Percentiles rank a stretch among this genome's conserved stretches.
Conservation (phyloP, 108 stramenopile species). For the Cyclostephanos invisitatus region DNA sequence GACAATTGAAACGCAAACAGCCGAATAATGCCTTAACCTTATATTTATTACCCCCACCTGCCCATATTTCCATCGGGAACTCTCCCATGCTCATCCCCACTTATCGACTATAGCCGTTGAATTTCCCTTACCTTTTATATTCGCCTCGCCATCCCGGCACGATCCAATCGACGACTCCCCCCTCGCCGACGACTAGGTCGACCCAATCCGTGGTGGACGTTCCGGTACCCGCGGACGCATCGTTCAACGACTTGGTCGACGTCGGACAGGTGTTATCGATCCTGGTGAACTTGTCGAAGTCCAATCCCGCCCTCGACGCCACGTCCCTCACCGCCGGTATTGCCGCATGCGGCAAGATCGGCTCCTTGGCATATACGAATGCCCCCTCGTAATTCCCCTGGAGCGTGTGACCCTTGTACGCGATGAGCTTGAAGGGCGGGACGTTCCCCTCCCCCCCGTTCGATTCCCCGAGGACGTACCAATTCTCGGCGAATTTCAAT, state of each 20-base stretch:
- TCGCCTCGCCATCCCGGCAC: conserved; percentile 88
- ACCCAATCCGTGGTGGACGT: conserved; percentile 87
- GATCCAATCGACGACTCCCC: conserved; percentile 88
- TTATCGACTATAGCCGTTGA: neutral
- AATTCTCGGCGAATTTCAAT: conserved; percentile 90
- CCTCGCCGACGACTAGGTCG: conserved; percentile 79
- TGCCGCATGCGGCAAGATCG: conserved; percentile 66
- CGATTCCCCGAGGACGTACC: conserved; percentile 88
- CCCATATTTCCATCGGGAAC: neutral
- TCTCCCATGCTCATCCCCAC: no score
- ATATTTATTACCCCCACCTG: neutral
- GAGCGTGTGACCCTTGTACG: conserved; percentile 93
- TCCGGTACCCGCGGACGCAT: conserved; percentile 73
- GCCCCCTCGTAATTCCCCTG: conserved; percentile 96
- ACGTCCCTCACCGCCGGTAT: conserved; percentile 80
- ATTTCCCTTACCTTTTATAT: conserved; percentile 56
- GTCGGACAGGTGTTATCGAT: conserved; percentile 82
- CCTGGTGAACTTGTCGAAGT: conserved; percentile 69
- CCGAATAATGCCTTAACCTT: no score
- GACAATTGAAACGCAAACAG: no score
- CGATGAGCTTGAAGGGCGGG: conserved; percentile 88
- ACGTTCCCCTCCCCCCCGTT: conserved; percentile 69
- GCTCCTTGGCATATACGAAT: conserved; percentile 90
- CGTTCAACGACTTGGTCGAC: conserved; percentile 59
- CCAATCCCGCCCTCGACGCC: conserved; percentile 75